Percentiles rank a stretch among this genome's conserved stretches.
Evolutionary conservation across 2,329 filamentous ascomycete genomes (phyloP).

Genomic region (Leptographium galeiforme): DNA sequence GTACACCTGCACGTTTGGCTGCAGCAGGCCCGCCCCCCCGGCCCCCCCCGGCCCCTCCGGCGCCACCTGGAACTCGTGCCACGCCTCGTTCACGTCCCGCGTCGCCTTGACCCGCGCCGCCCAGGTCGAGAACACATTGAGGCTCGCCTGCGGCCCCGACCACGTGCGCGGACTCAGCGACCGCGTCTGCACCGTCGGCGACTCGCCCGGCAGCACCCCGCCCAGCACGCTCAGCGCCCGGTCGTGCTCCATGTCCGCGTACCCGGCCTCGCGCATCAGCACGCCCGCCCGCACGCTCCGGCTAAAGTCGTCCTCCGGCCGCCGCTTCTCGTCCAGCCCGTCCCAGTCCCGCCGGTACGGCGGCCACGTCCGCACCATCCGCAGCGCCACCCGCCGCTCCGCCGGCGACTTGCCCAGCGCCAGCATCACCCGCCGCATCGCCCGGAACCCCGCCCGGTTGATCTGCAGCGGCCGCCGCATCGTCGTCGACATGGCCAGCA

Average conservation of each 20-base stretch:
- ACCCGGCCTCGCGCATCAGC: conserved; percentile 44
- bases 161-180: conserved; percentile 21
- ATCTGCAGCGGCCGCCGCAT: conserved; percentile 29
- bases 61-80: conserved; percentile 33
- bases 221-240: conserved; percentile 36
- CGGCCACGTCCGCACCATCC: conserved; percentile 43
- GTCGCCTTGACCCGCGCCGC: conserved; percentile 44
- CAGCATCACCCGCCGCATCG: conserved; percentile 39
- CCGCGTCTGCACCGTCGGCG: conserved; percentile 44
- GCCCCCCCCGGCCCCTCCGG: conserved; percentile 18
- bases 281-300: conserved; percentile 38
- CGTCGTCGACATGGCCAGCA: conserved; percentile 37
- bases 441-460: conserved; percentile 35
- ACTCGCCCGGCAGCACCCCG: conserved; percentile 33
- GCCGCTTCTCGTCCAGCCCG: conserved; percentile 43
- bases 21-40: conserved; percentile 12
- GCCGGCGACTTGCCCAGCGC: conserved; percentile 36
- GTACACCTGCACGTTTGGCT: conserved; percentile 33
- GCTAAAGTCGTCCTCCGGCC: conserved; percentile 38
- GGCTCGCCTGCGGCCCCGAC: conserved; percentile 14
- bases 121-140: conserved; percentile 31
- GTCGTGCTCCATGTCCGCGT: conserved; percentile 32
- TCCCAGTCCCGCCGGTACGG: conserved; percentile 44
- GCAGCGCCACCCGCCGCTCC: conserved; percentile 34
- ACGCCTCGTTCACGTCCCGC: conserved; percentile 47